phyloP scores from a whole-genome alignment of 2,329 filamentous ascomycete genomes.

The Diplodia seriata region DNA sequence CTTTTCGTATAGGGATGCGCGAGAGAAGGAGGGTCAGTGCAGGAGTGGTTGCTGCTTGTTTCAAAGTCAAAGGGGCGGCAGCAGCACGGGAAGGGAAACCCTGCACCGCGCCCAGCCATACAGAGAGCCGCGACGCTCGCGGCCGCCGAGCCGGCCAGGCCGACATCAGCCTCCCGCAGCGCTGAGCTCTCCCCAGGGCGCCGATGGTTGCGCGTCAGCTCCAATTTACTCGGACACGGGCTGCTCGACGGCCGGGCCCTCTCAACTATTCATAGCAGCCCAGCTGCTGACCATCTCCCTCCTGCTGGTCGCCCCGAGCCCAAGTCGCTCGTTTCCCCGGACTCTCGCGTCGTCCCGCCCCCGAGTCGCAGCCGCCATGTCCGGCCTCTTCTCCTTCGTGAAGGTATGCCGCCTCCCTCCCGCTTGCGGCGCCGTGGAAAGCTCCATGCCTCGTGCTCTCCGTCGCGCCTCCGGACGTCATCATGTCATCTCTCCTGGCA shows the following conservation, averaged over 20 bases:
- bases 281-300: constrained; percentile 3
- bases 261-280: constrained; percentile 19
- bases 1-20: constrained; percentile 31
- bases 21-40: constrained; percentile 27
- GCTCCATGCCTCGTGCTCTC: constrained; percentile 14
- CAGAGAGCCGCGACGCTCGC: constrained; percentile 2
- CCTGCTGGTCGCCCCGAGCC: constrained; percentile 6
- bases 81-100: constrained; percentile 16
- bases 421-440: constrained; percentile 6
- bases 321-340: constrained; percentile 1
- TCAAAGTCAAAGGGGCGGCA: constrained; percentile 24
- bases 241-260: constrained; percentile 16
- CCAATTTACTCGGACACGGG: constrained; percentile 21
- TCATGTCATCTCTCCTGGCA: constrained; percentile 8
- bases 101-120: constrained; percentile 14
- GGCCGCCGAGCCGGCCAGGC: background rate
- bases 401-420: constrained; percentile 38
- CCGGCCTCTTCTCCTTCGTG: constrained; percentile 45
- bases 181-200: constrained; percentile 1
- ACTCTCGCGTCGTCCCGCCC: background rate
- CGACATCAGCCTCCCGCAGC: constrained; percentile 12
- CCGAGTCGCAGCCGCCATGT: constrained; percentile 38
- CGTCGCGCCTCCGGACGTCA: background rate
- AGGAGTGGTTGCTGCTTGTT: constrained; percentile 30
- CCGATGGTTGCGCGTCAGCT: constrained; percentile 26